Base-by-base conservation (phyloP, 1,139 yeast genomes). In the Blastobotrys persicus region DNA sequence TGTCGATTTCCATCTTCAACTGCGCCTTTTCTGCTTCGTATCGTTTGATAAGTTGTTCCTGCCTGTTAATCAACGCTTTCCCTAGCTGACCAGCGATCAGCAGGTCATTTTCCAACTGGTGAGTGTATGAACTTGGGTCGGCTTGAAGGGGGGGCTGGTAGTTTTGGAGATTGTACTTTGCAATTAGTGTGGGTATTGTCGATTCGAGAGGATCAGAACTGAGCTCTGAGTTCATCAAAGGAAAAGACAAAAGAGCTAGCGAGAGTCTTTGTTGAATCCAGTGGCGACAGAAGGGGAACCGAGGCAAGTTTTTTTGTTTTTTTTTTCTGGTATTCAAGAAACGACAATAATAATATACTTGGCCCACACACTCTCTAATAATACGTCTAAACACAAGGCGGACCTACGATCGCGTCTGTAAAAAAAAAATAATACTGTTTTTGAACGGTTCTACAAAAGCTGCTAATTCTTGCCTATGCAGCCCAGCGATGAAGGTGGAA, bases 1-100 rank as follows among this genome's bases (percentile, higher is more conserved):
- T 23, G 11, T 37, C 41, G 12, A 37, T 37, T 37, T 37, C 41
- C 41, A 37, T 37, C 19, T 23, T 37, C 19, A 37, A n/a, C 19
- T 37, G 18, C 4, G 12, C 19, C 28, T 19, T 37, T 18, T 37
- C 41, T 9, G 19, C 28, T 11, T 37, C 26, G 19, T 37, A 13
- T 12, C n/a, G n/a, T 16, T 12, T 37, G 18, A 9, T 11, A 6
- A 37, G 19, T 7, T 37, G 28, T 7, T 19, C 41, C 17, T 37
- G 28, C 18, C 19, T 23, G n/a, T 37, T 18, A 9, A 37, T n/a
- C 19, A 37, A 37, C 14, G 41, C 41, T 16, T 37, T 37, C 16
- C 41, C 41, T 13, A 37, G 5, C 13, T 13, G 41, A 14, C 41
- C 41, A 4, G 41, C 41, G 4, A 37, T 37, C 19, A 37, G 41